A percentile compares a stretch with the other conserved stretches of the same genome.
These are phyloP conservation scores for Clonostachys byssicola DNA, from an alignment of 2,329 filamentous ascomycete genomes.

Conservation along the genomic window DNA sequence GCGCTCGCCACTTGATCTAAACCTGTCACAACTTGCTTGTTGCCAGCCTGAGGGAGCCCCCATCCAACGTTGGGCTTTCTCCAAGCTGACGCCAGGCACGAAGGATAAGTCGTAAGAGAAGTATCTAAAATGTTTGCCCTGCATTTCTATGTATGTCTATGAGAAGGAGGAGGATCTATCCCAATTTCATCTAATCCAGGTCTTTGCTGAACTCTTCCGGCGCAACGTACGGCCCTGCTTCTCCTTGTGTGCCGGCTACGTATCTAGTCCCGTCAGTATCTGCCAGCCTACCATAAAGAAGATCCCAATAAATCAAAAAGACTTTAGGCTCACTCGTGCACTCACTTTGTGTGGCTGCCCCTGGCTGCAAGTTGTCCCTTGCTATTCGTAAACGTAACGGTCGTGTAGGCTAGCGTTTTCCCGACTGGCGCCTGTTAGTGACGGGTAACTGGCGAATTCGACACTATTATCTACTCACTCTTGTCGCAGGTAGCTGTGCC, in stretches of 20 bases:
- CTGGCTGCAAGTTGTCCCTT: conserved; percentile 57
- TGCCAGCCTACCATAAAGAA: too few relatives aligned
- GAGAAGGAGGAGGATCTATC: too few relatives aligned
- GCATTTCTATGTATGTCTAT: too few relatives aligned
- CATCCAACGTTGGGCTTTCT: too few relatives aligned
- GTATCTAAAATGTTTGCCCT: too few relatives aligned
- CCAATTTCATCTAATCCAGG: too few relatives aligned
- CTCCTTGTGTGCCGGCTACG: conserved; percentile 30
- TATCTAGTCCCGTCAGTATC: conserved; percentile 23
- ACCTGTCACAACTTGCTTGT: too few relatives aligned
- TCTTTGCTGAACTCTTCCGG: too few relatives aligned
- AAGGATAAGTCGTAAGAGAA: too few relatives aligned
- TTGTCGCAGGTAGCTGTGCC: conserved; percentile 58
- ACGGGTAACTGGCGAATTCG: neutral
- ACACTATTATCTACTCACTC: conserved; percentile 32
- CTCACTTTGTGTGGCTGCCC: conserved; percentile 62
- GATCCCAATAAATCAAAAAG: neutral
- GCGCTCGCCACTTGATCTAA: too few relatives aligned
- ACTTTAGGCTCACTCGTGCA: neutral
- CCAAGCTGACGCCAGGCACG: too few relatives aligned
- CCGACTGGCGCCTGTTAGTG: conserved; percentile 39
- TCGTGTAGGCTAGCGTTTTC: conserved; percentile 60
- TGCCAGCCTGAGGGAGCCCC: too few relatives aligned
- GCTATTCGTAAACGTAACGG: conserved; percentile 52
- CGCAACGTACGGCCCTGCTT: conserved; percentile 27